Conservation (phyloP, 2,329 filamentous ascomycete species). For the Fusarium solani-melongenae region DNA sequence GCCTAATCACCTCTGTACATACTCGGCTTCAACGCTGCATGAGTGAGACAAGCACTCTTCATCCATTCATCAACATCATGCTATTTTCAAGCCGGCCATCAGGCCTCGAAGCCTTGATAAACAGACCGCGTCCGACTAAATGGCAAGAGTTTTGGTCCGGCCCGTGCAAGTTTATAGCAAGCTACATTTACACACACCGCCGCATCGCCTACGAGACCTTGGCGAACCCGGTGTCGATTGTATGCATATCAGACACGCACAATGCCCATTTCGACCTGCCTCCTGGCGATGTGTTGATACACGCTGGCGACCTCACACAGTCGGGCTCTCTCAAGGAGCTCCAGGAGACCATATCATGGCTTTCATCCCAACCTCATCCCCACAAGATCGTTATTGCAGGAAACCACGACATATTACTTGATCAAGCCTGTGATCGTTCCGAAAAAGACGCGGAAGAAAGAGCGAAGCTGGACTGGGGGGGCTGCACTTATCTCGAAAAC, state of each 20-base stretch:
- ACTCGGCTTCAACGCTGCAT: not conserved
- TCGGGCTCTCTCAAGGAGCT: conserved; percentile 56
- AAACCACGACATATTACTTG: conserved; percentile 56
- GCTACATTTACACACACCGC: conserved; percentile 7
- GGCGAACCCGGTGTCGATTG: conserved; percentile 40
- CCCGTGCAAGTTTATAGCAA: conserved; percentile 8
- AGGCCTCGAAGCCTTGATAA: conserved; percentile 4
- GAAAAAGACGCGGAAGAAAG: not conserved
- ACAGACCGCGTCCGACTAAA: conserved; percentile 5
- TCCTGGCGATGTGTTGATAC: conserved; percentile 57
- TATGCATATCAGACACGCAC: conserved; percentile 60
- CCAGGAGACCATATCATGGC: conserved; percentile 54
- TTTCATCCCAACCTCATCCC: conserved; percentile 51
- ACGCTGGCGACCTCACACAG: conserved; percentile 61
- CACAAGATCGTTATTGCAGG: conserved; percentile 60
- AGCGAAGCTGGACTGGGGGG: conserved; percentile 38
- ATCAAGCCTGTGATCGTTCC: conserved; percentile 17
- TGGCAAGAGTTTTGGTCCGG: conserved; percentile 13
- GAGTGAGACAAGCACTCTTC: not conserved
- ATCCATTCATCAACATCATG: not conserved
- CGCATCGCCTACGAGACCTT: not conserved
- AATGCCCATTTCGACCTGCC: conserved; percentile 52
- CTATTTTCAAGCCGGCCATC: not conserved
- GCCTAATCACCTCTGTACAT: not conserved
- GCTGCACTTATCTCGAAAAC: conserved; percentile 42